These are phyloP conservation scores for Beauveria bassiana DNA, from an alignment of 2,329 filamentous ascomycete species.

Conservation along the genomic window DNA sequence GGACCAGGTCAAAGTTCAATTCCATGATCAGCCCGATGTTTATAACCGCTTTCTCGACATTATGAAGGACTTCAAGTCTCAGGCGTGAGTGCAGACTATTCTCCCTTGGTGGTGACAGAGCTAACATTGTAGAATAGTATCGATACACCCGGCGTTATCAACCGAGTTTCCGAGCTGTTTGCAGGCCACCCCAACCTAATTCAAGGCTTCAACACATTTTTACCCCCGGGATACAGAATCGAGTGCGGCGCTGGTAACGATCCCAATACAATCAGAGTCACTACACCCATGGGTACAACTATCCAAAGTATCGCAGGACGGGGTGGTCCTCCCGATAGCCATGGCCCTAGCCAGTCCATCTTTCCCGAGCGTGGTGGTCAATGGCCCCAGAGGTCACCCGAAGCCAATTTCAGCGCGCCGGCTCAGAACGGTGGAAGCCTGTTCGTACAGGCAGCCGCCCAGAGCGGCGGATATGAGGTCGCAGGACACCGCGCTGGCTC, in stretches of 20 bases:
- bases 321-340: constrained; percentile 38
- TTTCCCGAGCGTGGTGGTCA: constrained; percentile 41
- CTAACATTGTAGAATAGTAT: constrained; percentile 50
- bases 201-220: constrained; percentile 96
- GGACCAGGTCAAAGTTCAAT: constrained; percentile 97
- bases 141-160: constrained; percentile 95
- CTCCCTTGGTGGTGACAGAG: background rate
- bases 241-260: constrained; percentile 92
- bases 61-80: constrained; percentile 99
- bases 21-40: constrained; percentile 92
- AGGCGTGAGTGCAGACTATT: constrained; percentile 56
- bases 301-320: constrained; percentile 72
- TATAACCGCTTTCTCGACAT: constrained; percentile 97
- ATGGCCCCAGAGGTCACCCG: constrained; percentile 52
- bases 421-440: constrained; percentile 41
- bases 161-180: constrained; percentile 90
- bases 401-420: constrained; percentile 53
- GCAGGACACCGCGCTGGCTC: constrained; percentile 15
- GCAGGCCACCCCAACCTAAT: constrained; percentile 92
- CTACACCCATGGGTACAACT: constrained; percentile 95
- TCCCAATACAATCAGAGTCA: constrained; percentile 92
- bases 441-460: constrained; percentile 36
- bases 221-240: constrained; percentile 91
- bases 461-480: constrained; percentile 27
- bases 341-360: constrained; percentile 34